Evolutionary conservation across 2,329 filamentous ascomycete genomes (phyloP).

Genomic region (Thyridium curvatum): DNA sequence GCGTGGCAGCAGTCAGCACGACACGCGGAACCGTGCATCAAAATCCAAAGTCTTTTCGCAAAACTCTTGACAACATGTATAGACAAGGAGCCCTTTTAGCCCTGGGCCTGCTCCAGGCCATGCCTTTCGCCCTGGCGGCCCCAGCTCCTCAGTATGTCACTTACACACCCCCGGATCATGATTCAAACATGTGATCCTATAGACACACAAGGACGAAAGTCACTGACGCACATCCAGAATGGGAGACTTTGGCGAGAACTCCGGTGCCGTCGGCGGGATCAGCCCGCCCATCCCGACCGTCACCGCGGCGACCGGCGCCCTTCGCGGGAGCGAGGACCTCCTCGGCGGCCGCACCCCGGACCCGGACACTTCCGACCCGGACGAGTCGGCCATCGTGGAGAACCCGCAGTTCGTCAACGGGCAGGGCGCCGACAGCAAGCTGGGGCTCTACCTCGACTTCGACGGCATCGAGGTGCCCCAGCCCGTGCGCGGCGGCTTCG

Average conservation of each 20-base stretch:
- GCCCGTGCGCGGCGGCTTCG: conserved; percentile 45
- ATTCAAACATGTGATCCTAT: too few species aligned
- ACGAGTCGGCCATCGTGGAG: conserved; percentile 28
- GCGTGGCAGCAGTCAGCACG: too few species aligned
- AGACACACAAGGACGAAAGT: too few species aligned
- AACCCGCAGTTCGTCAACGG: conserved; percentile 36
- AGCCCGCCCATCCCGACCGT: conserved; percentile 28
- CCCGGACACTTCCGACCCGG: conserved; percentile 23
- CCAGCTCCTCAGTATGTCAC: too few species aligned
- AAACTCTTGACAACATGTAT: too few species aligned
- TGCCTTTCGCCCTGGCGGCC: too few species aligned
- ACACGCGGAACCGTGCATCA: too few species aligned
- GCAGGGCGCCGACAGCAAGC: conserved; percentile 40
- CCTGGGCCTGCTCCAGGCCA: too few species aligned
- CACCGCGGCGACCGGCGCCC: conserved; percentile 27
- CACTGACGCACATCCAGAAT: too few species aligned
- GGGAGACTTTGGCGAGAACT: conserved; percentile 32
- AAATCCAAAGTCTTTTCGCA: too few species aligned
- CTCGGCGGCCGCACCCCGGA: conserved; percentile 31
- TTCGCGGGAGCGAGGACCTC: conserved; percentile 30
- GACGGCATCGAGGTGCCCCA: conserved; percentile 43
- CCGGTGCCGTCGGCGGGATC: conserved; percentile 33
- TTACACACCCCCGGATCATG: too few species aligned
- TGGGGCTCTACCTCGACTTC: conserved; percentile 50
- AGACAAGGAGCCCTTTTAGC: too few species aligned